Evolutionary conservation across 2,329 filamentous ascomycete genomes (phyloP), one percentile per base, ranked within the genome.

Genomic region (Nothomitra cinnamomea): DNA sequence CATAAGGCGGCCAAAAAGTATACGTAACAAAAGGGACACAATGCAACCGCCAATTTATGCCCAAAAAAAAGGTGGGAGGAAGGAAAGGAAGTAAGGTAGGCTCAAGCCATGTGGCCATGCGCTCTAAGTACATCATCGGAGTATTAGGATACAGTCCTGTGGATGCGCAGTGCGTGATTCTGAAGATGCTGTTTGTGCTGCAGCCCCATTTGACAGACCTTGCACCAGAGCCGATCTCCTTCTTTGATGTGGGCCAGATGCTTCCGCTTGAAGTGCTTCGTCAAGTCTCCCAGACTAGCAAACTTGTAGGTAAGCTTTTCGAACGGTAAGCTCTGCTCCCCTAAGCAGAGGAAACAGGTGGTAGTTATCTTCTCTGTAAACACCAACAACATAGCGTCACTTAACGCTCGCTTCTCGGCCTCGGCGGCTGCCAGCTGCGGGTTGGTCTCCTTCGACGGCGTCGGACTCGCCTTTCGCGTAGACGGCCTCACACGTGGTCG

Each of bases 321-420:
- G 56, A 55, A 49, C 17, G 21, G n/a, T 21, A 32, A 17, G 47
- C n/a, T 51, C 17, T n/a, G 24, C 25, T 51, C 47, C 25, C 54
- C 54, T 55, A 59, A 56, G 55, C 41, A 60, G 24, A 60, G 49
- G 51, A 59, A 58, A 41, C 53, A 61, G 36, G 42, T 58, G 19
- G 52, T 54, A 36, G 42, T 54, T 55, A 56, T 59, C 57, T 53
- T 61, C 51, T 3, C 8, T 19, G 8, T 19, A n/a, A 32, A 51
- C 24, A 32, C 47, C 1, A 32, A 32, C 15, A 32, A 32, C 47
- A 32, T 51, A 32, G 47, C 47, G 8, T 3, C 22, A 32, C 32
- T 51, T 12, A 51, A 19, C 32, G 17, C 32, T 32, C 32, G 24
- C 17, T 51, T 38, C 13, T 32, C 32, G 3, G 32, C 3, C 7